Base-by-base conservation (phyloP, 345 rosid species). In the Eucalyptus marginata region DNA sequence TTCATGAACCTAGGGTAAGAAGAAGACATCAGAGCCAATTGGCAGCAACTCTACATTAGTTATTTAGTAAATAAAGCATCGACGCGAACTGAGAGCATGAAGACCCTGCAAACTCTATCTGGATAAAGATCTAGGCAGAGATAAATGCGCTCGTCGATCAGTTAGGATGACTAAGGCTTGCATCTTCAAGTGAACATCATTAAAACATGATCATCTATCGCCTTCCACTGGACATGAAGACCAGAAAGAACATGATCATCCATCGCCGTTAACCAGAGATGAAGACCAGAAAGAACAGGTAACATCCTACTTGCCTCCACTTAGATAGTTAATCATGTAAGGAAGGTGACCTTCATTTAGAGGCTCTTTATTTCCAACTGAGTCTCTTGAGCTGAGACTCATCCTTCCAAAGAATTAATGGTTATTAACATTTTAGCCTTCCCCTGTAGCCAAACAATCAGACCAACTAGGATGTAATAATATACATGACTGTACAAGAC, bases 401-500 rank as follows among this genome's bases (percentile, higher is more conserved):
- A 68, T 84, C 54, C 14, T 47, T 85, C 54, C 56, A 50, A 85
- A n/a, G 56, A 85, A 86, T 86, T 36, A 25, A 86, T 54, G 59
- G 24, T 51, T 4, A 86, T 86, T 51, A n/a, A 51, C 44, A 20
- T 24, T 29, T 86, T 86, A 52, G 58, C 25, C 14, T 86, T 86
- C 49, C 59, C 56, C 3, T 49, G 33, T 27, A 85, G 51, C 51
- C 44, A 47, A 86, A 54, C 40, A 40, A 50, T 86, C 27, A n/a
- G 56, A 86, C 47, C 47, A 10, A 20, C 47, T 20, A 40, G 24
- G 47, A 40, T 76, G 11, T 36, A 40, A 20, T 22, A 58, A 87
- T 83, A 49, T 88, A 89, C 40, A 66, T 50, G 40, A 88, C 91
- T 89, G 90, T 87, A 89, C 91, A 91, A 54, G 89, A 87, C 89